Percentiles rank a stretch among this genome's conserved stretches.
Evolutionary conservation across 192 early-diverging fungal species (phyloP).

Genomic region (Mortierella claussenii): DNA sequence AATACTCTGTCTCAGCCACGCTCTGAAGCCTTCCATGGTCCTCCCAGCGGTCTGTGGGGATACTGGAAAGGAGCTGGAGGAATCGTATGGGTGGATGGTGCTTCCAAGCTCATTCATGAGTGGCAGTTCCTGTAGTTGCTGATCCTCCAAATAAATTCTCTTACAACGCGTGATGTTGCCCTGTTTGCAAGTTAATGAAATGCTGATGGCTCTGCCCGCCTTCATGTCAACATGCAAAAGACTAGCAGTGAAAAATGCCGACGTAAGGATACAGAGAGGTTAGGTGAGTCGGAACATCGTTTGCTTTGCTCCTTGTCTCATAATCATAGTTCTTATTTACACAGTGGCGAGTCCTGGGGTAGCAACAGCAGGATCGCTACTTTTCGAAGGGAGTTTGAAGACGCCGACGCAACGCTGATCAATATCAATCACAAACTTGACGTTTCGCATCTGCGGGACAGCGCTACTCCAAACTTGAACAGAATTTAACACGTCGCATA

Average conservation of each 20-base stretch:
- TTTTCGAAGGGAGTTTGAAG: constrained; percentile 15
- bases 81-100: constrained; percentile 19
- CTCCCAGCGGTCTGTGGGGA: neutral
- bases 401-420: constrained; percentile 47
- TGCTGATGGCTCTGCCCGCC: constrained; percentile 20
- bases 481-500: constrained; percentile 41
- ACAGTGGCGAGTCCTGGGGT: neutral
- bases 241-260: neutral
- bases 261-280: no score
- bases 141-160: constrained; percentile 26
- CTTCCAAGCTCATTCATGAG: neutral
- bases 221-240: constrained; percentile 17
- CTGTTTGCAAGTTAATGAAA: constrained; percentile 20
- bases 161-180: neutral
- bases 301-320: no score
- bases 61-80: neutral
- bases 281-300: no score
- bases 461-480: constrained; percentile 20
- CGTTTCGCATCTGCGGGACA: constrained; percentile 12
- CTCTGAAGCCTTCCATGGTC: constrained; percentile 25
- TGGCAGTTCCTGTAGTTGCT: constrained; percentile 2
- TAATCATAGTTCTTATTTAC: no score
- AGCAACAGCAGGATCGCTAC: no score
- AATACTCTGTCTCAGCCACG: constrained; percentile 38
- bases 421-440: constrained; percentile 43